Base-by-base conservation (phyloP, 257 asterid species). In the Lycium ferocissimum region DNA sequence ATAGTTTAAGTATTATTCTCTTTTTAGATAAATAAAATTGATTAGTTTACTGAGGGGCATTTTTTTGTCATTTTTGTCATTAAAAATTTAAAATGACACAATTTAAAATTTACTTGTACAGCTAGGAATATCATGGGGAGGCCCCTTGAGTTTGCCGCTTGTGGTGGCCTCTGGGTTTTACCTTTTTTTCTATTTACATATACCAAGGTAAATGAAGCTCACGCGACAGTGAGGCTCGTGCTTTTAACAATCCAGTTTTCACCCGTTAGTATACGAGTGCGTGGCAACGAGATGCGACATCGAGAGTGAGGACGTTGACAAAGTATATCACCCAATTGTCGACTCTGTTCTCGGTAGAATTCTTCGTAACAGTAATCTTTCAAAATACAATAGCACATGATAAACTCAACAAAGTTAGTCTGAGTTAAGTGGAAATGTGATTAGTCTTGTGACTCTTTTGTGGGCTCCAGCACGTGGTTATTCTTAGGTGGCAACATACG, bases 71-170 rank as follows among this genome's bases (percentile, higher is more conserved):
- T 49, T 75, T 49, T 18, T 8, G 38, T 75, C 13, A 63, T 82
- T 4, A 62, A n/a, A n/a, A n/a, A n/a, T n/a, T n/a, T n/a, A n/a
- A 33, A 14, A 6, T 2, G 13, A 15, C 20, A 22, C 47, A 15
- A 20, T 70, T 47, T 53, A 58, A 69, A 18, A 3, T 66, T 35
- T 5, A 35, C 80, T 83, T 86, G 92, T 86, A 90, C 95, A 89
- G 95, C 92, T 90, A 83, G 83, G 85, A 86, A 86, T 89, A 91
- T 90, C 92, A 90, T 90, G 96, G 92, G 87, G 91, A 86, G 93
- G 90, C 91, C 80, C 93, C 91, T 93, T 71, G 94, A 84, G 86
- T 63, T 81, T 87, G 90, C 89, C 94, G 92, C 92, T 26, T 71
- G 92, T 93, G 91, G 93, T 91, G 91, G 65, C 76, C 89, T 87